Base-by-base conservation (phyloP, 2,329 filamentous ascomycete genomes). In the Zasmidium citrigriseum region DNA sequence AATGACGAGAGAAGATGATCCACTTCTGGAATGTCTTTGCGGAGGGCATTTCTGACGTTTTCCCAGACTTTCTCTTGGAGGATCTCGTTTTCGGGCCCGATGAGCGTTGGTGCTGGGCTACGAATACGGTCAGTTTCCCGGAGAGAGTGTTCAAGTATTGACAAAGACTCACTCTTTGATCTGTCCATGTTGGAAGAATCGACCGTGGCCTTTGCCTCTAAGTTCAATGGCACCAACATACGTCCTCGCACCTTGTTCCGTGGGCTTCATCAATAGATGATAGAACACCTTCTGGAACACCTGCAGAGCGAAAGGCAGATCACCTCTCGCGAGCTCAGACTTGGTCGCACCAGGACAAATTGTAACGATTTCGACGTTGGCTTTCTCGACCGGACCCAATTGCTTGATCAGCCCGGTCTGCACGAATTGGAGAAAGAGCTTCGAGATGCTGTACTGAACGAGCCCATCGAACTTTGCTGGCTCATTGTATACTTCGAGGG, bases 211-310 rank as follows among this genome's bases (percentile, higher is more conserved):
- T 22, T 62, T 46, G 46, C 56, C 49, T 5, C 57, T 60, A 22
- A 60, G 27, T 10, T 38, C 38, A 12, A 63, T n/a, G 2, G 53
- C 63, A 23, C 49, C 59, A 25, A 67, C 57, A 41, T 67, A 67
- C 2, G 55, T 61, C 46, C 61, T 22, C n/a, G 63, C 53, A 0
- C 64, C 61, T 27, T 64, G 46, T 46, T 67, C 64, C 10, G 59
- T 46, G 9, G 57, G 41, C 12, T 60, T 54, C 47, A 63, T 54
- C 10, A 64, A 20, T 1, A 60, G 16, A 4, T 18, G 27, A 49
- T 20, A n/a, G 18, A 41, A 41, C 34, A n/a, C 34, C 34, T 41
- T 41, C 7, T 9, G 7, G 18, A n/a, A 9, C 14, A 41, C 34
- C 34, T n/a, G 14, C 34, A 41, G 4, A 11, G 7, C 34, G 16